Evolutionary conservation across 1,284 basidiomycete species (phyloP).

Genomic region (Inonotus hispidus): DNA sequence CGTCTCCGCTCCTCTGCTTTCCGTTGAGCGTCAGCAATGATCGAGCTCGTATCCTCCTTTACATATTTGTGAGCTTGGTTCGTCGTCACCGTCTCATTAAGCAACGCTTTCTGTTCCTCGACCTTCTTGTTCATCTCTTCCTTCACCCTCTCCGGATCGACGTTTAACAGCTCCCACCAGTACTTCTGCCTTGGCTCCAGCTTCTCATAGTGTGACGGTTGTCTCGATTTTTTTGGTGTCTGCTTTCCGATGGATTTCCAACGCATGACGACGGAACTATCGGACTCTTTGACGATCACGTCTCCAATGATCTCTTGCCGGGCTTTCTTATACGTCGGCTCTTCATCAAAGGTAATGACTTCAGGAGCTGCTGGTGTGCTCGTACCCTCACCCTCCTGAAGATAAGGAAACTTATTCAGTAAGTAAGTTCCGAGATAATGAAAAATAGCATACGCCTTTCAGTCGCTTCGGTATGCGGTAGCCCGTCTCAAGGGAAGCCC

Average conservation of each 20-base stretch:
- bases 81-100: background rate
- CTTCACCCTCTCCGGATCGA: background rate
- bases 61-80: background rate
- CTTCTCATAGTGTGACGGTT: background rate
- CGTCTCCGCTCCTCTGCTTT: background rate
- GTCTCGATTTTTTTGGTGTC: background rate
- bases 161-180: background rate
- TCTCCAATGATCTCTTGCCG: slow-evolving; percentile 19
- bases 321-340: slow-evolving; percentile 30
- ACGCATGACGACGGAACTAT: slow-evolving; percentile 19
- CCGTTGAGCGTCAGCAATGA: background rate
- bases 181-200: background rate
- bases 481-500: slow-evolving; percentile 69
- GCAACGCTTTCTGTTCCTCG: background rate
- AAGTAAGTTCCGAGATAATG: slow-evolving; percentile 9
- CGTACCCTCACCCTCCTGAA: slow-evolving; percentile 28
- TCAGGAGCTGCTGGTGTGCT: slow-evolving; percentile 17
- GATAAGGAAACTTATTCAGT: slow-evolving; percentile 23
- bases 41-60: background rate
- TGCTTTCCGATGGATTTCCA: background rate
- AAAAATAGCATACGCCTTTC: slow-evolving; percentile 35
- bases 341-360: slow-evolving; percentile 23
- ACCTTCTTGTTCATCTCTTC: background rate
- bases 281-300: slow-evolving; percentile 22
- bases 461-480: slow-evolving; percentile 82